Conservation (phyloP, 441 rosid genomes). For the Arabidopsis hybrid region DNA sequence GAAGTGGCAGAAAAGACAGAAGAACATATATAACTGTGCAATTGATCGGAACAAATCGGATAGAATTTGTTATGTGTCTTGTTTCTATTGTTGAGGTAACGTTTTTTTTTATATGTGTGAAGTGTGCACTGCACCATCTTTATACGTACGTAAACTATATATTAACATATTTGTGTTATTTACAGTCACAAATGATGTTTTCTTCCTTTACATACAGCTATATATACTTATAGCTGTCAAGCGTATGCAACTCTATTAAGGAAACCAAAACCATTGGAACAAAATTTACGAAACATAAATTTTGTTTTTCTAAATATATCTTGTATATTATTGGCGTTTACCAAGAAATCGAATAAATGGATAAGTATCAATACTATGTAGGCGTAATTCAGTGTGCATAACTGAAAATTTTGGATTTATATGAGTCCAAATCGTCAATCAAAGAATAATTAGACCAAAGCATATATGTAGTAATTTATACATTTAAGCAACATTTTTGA, state of each 20-base stretch:
- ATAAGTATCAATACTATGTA: not conserved
- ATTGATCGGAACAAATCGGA: conserved; percentile 46
- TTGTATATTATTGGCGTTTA: not conserved
- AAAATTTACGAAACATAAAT: not conserved
- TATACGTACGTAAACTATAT: conserved; percentile 17
- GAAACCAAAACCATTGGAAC: conserved; percentile 31
- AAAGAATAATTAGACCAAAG: not conserved
- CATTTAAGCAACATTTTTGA: not conserved
- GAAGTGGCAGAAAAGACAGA: conserved; percentile 43
- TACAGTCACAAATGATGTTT: not conserved
- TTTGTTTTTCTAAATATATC: not conserved
- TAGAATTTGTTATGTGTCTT: conserved; percentile 45
- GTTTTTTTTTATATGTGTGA: conserved; percentile 19
- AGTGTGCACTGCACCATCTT: conserved; percentile 33
- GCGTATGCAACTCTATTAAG: conserved; percentile 24
- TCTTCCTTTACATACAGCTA: conserved; percentile 15
- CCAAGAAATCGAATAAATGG: not conserved
- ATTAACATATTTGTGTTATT: not conserved
- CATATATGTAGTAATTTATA: not conserved
- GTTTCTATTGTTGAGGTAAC: conserved; percentile 41
- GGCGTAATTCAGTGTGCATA: conserved; percentile 6
- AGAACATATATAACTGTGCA: conserved; percentile 49
- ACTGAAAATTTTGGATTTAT: not conserved
- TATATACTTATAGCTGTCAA: conserved; percentile 15
- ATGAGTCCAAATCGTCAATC: not conserved